Evolutionary conservation across 176 grass and related monocot genomes (phyloP).

Genomic region (Zea luxurians): DNA sequence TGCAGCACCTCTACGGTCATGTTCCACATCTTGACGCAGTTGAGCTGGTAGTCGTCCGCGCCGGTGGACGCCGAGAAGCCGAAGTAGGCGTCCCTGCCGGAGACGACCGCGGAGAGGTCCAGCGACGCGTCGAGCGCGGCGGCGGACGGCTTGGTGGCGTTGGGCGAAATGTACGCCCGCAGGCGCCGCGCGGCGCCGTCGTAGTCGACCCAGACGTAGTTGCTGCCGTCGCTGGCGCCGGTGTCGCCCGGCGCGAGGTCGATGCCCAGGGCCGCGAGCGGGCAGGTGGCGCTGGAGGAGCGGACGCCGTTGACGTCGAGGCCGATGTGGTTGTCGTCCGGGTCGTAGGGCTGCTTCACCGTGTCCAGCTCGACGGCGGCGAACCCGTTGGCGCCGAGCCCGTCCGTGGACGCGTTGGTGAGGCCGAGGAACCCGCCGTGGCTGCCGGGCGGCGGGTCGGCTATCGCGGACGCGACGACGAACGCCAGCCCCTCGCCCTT

Average conservation of each 20-base stretch:
- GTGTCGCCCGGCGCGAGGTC: constrained; percentile 45
- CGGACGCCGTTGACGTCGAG: constrained; percentile 77
- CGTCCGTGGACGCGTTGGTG: constrained; percentile 65
- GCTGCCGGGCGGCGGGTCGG: constrained; percentile 34
- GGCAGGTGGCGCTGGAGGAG: background rate
- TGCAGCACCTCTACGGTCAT: constrained; percentile 63
- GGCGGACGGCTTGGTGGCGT: constrained; percentile 17
- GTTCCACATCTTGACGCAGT: constrained; percentile 76
- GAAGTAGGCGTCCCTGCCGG: constrained; percentile 43
- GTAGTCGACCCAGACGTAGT: constrained; percentile 64
- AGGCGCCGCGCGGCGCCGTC: constrained; percentile 50
- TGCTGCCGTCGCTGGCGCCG: background rate
- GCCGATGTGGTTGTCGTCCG: constrained; percentile 88
- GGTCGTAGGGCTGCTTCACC: constrained; percentile 60
- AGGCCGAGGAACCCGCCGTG: constrained; percentile 57
- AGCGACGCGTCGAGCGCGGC: constrained; percentile 52
- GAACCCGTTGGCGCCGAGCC: constrained; percentile 52
- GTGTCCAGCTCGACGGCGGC: constrained; percentile 77
- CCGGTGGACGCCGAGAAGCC: constrained; percentile 92
- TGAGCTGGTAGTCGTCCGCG: constrained; percentile 55
- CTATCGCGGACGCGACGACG: constrained; percentile 42
- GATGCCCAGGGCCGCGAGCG: constrained; percentile 52
- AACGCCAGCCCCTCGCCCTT: constrained; percentile 79
- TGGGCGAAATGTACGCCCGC: constrained; percentile 49
- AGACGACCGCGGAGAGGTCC: constrained; percentile 51